Evolutionary conservation across 129 eudicot species (phyloP), one percentile per base, ranked within the genome.

Genomic region (Flaveria robusta): DNA sequence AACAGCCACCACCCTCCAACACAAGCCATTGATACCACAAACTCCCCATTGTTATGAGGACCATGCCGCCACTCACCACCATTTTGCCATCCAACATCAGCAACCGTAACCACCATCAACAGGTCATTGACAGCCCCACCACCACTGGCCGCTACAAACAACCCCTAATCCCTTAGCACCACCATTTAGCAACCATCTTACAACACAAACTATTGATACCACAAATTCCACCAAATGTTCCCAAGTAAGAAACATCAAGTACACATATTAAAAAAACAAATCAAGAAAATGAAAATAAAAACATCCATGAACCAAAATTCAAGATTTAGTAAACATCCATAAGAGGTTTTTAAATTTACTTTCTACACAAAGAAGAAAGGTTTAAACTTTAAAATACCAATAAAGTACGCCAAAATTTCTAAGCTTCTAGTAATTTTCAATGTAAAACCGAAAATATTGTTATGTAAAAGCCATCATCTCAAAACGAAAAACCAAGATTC

Each of bases 401-500:
- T 37, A 78, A 81, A 74, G 70, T 75, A 43, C 70, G 70, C 69
- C 71, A 37, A 41, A 77, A 71, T 15, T 60, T 74, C 84, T 81
- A 71, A 27, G 45, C 43, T 68, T 65, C 68, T 68, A 63, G 68
- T 58, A 66, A 56, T 43, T 81, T 74, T 67, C 66, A 45, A 74
- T 68, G 34, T 42, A 60, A 79, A 72, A 66, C 68, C 49, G 63
- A 81, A 76, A 83, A 72, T 80, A 75, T 69, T 75, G 70, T 76
- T 41, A 78, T 83, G 80, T 29, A 72, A 19, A 86, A 52, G n/a
- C 20, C 51, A 29, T 63, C 83, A 70, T 69, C 76, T 72, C 82
- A 39, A 79, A 81, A 74, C 0, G 70, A 37, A 45, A 69, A 67
- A 66, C 72, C 77, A 78, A 54, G 63, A 80, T 72, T 60, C 74